Evolutionary conservation across 106 monocot species (phyloP).

Genomic region (Triglochin maritima): DNA sequence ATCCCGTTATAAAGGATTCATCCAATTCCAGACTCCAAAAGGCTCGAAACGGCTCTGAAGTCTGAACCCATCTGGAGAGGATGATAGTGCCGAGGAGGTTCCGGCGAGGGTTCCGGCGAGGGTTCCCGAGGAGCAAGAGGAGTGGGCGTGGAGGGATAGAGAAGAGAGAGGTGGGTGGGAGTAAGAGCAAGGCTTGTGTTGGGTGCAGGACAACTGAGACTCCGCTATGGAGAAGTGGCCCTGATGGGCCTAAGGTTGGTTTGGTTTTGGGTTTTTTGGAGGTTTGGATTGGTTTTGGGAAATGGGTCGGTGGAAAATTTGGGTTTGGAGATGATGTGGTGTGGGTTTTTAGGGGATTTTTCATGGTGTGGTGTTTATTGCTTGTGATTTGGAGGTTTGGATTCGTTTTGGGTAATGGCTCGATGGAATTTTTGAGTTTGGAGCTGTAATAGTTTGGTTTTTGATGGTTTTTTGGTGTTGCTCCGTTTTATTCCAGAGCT

Average conservation of each 20-base stretch:
- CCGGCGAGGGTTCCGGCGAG: background rate
- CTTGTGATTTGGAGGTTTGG: background rate
- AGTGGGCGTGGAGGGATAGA: background rate
- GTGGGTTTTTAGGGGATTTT: too few species aligned
- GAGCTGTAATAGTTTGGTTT: too few species aligned
- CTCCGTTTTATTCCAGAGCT: background rate
- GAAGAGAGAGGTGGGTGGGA: background rate
- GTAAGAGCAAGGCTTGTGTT: background rate
- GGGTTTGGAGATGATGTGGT: background rate
- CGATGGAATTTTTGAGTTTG: background rate
- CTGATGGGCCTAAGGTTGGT: conserved; percentile 10
- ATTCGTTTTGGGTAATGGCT: background rate
- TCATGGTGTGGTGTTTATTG: background rate
- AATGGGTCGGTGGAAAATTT: background rate
- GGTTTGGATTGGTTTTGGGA: background rate
- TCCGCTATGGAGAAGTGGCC: conserved; percentile 17
- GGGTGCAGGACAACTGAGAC: conserved; percentile 8
- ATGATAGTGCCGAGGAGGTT: conserved; percentile 3
- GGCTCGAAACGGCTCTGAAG: too few species aligned
- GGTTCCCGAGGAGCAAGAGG: conserved; percentile 3
- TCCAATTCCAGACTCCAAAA: too few species aligned
- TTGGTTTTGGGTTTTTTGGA: background rate
- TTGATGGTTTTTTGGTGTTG: too few species aligned
- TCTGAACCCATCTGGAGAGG: background rate
- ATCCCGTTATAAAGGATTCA: too few species aligned